Evolutionary conservation across 495 filamentous ascomycete genomes (phyloP).

Genomic region (Neurospora sp.): DNA sequence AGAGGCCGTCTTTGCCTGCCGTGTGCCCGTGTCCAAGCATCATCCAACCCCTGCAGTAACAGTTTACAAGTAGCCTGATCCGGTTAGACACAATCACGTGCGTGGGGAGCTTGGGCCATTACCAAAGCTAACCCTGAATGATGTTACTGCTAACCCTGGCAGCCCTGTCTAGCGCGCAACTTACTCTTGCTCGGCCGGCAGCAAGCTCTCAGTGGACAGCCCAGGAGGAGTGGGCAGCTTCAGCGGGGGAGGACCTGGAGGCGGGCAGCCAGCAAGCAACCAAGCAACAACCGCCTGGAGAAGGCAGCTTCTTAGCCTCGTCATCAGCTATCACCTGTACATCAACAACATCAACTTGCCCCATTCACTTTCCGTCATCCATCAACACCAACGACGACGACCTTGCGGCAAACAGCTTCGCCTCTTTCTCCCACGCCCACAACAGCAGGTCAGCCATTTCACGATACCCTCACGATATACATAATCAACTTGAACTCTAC

Average conservation of each 20-base stretch:
- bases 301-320: conserved; percentile 32
- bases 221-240: background rate
- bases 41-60: conserved; percentile 2
- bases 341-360: conserved; percentile 4
- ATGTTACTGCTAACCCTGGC: background rate
- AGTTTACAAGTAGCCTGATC: background rate
- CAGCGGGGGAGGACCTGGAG: background rate
- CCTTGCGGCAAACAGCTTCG: background rate
- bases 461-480: background rate
- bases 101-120: conserved; percentile 21
- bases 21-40: conserved; percentile 5
- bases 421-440: background rate
- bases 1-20: conserved; percentile 1
- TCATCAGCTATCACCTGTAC: conserved; percentile 25
- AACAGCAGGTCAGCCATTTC: background rate
- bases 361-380: conserved; percentile 1
- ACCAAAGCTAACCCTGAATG: background rate
- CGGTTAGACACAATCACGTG: conserved; percentile 15
- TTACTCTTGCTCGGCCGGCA: background rate
- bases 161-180: conserved; percentile 3
- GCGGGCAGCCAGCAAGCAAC: background rate
- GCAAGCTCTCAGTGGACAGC: background rate
- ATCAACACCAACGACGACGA: background rate
- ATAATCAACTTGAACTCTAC: background rate
- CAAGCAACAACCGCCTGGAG: conserved; percentile 5